These are phyloP conservation scores for Cordyceps tenuipes DNA, from an alignment of 2,329 filamentous ascomycete species.

Conservation along the genomic window DNA sequence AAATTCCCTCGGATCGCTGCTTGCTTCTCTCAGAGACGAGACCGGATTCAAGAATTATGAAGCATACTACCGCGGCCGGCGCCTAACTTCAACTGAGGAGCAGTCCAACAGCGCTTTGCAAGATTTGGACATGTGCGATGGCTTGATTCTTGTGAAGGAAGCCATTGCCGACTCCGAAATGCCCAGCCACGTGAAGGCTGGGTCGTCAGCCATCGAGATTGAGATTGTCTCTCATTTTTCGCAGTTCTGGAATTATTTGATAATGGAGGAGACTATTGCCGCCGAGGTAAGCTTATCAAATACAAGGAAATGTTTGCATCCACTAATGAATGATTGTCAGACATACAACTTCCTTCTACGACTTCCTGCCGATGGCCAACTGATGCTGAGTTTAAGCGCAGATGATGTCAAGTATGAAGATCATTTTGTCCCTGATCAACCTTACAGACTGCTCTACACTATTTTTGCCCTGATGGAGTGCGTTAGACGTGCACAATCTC, in stretches of 20 bases:
- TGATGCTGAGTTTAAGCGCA: slow-evolving; percentile 51
- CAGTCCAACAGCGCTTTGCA: slow-evolving; percentile 55
- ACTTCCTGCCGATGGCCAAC: slow-evolving; percentile 58
- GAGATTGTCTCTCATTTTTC: slow-evolving; percentile 78
- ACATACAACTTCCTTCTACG: slow-evolving; percentile 63
- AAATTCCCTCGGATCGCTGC: slow-evolving; percentile 63
- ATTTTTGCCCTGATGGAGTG: slow-evolving; percentile 58
- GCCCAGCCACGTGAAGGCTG: slow-evolving; percentile 38
- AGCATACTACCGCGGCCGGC: slow-evolving; percentile 60
- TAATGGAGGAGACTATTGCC: slow-evolving; percentile 61
- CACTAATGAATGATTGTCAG: slow-evolving; percentile 24
- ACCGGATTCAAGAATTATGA: slow-evolving; percentile 72
- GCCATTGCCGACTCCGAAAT: slow-evolving; percentile 39
- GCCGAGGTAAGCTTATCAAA: slow-evolving; percentile 44
- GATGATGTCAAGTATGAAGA: slow-evolving; percentile 44
- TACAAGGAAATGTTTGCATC: slow-evolving; percentile 11
- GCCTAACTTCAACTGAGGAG: slow-evolving; percentile 52
- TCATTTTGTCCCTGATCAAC: slow-evolving; percentile 60
- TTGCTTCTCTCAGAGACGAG: slow-evolving; percentile 55
- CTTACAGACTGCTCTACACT: slow-evolving; percentile 67
- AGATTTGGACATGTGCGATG: slow-evolving; percentile 58
- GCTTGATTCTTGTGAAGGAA: slow-evolving; percentile 58
- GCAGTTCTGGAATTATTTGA: slow-evolving; percentile 73
- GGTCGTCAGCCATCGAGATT: slow-evolving; percentile 58
- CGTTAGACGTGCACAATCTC: slow-evolving; percentile 32